phyloP scores from a whole-genome alignment of 163 green algal species.

The Coccomyxa subellipsoidea region DNA sequence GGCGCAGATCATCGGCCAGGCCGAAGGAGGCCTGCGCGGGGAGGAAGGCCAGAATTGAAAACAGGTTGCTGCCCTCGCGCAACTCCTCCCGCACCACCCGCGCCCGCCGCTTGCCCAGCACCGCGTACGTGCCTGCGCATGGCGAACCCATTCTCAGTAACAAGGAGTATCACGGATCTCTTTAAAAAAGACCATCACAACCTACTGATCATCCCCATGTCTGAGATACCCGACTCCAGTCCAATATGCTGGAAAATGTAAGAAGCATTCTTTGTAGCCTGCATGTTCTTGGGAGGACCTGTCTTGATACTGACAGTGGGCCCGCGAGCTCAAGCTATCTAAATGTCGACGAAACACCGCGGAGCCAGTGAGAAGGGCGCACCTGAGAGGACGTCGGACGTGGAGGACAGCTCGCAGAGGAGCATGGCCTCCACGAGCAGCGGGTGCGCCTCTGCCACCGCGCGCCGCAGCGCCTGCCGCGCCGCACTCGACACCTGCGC shows the following conservation, averaged over 20 bases:
- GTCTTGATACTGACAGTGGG: too few species aligned
- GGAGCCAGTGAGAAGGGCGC: background rate
- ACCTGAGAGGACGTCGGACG: conserved; percentile 35
- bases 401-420: conserved; percentile 73
- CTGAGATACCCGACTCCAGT: too few species aligned
- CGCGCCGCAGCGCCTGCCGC: conserved; percentile 59
- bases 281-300: too few species aligned
- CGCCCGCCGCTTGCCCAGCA: conserved; percentile 76
- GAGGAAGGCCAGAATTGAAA: conserved; percentile 86
- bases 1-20: conserved; percentile 88
- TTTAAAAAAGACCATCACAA: too few species aligned
- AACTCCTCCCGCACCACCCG: conserved; percentile 78
- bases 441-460: conserved; percentile 74
- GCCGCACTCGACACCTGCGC: conserved; percentile 71
- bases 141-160: conserved; percentile 2
- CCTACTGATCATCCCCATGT: too few species aligned
- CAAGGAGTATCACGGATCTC: too few species aligned
- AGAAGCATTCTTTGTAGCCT: too few species aligned
- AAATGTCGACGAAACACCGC: too few species aligned
- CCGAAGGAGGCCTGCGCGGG: conserved; percentile 86
- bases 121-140: conserved; percentile 78
- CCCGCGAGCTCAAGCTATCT: too few species aligned
- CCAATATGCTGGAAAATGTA: too few species aligned
- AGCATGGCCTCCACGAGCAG: conserved; percentile 94
- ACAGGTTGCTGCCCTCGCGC: conserved; percentile 78